Evolutionary conservation across 1,139 yeast species (phyloP), one percentile per base, ranked within the genome.

Genomic region (Taphrina betulina): DNA sequence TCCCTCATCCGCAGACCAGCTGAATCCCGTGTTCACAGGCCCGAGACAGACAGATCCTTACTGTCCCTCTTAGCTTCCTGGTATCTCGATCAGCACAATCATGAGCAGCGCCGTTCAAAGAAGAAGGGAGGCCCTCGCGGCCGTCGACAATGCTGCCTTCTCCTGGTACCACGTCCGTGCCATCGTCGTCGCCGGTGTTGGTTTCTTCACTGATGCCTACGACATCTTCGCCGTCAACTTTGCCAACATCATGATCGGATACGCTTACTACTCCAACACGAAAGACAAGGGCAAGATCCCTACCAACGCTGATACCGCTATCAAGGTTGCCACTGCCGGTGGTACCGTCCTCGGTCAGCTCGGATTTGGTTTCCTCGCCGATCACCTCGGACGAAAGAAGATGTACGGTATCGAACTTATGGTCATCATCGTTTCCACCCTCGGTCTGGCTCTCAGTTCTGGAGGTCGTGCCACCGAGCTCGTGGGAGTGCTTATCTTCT

Each of bases 291-390:
- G 82, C 60, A 69, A 73, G 52, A 73, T 74, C 44, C 94, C 95
- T 51, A 67, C 78, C 50, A 80, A 94, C 46, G 83, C 92, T 58
- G 71, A 73, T 58, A 86, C 95, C 54, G 75, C 87, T 64, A 72
- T 88, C 63, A 88, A 88, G 73, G 92, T 85, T 53, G 85, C 95
- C 51, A 87, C 95, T 41, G 86, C 95, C 46, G 95, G 85, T 58
- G 95, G 95, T 74, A 86, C 95, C 38, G 95, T 86, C 64, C 79
- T 87, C 68, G 95, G 95, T 64, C 95, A 87, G 73, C 69, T 87
- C 58, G 80, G 85, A 60, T 87, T 87, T 67, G 95, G 95, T 72
- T 72, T 79, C 66, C 64, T 83, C 64, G 95, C 92, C 60, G 95
- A 87, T 73, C 70, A 72, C 36, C 75, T 83, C 63, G 95, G 95